phyloP scores from a whole-genome alignment of 208 protist species.

The Trypanosoma caninum region DNA sequence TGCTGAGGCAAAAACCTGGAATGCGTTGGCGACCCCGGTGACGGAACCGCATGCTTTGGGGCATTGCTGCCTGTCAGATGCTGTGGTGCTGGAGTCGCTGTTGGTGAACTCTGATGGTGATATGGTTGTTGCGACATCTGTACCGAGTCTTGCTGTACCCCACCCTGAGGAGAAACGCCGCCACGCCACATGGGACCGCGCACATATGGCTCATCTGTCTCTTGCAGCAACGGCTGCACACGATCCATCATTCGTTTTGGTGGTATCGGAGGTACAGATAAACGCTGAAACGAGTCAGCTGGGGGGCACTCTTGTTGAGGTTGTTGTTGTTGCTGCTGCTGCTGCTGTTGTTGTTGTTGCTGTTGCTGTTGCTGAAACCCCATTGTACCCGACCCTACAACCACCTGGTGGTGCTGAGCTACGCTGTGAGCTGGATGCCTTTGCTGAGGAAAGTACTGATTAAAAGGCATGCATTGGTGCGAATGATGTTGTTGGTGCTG shows the following conservation, averaged over 20 bases:
- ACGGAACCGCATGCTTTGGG: conserved; percentile 15
- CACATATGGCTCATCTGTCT: conserved; percentile 9
- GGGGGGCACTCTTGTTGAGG: conserved; percentile 22
- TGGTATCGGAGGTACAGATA: neutral
- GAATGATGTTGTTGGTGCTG: conserved; percentile 32
- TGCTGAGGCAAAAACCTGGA: conserved; percentile 8
- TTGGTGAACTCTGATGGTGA: conserved; percentile 15
- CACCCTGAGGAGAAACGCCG: neutral
- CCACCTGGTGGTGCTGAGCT: conserved; percentile 24
- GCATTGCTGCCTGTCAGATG: too few species aligned
- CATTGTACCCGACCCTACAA: conserved; percentile 27
- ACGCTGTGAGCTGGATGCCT: conserved; percentile 12
- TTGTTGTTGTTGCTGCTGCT: conserved; percentile 28
- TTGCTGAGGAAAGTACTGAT: conserved; percentile 12
- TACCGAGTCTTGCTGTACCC: conserved; percentile 11
- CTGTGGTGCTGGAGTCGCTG: conserved; percentile 9
- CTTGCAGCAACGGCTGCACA: conserved; percentile 4
- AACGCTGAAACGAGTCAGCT: conserved; percentile 15
- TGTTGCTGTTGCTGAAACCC: conserved; percentile 25
- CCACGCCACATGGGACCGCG: conserved; percentile 20
- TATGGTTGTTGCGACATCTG: conserved; percentile 16
- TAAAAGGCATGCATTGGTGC: conserved; percentile 15
- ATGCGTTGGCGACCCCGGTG: conserved; percentile 16
- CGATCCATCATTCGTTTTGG: conserved; percentile 19
- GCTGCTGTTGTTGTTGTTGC: conserved; percentile 29